Base-by-base conservation (phyloP, 371 early-diverging fungal genomes). In the Rhizopus arrhizus region DNA sequence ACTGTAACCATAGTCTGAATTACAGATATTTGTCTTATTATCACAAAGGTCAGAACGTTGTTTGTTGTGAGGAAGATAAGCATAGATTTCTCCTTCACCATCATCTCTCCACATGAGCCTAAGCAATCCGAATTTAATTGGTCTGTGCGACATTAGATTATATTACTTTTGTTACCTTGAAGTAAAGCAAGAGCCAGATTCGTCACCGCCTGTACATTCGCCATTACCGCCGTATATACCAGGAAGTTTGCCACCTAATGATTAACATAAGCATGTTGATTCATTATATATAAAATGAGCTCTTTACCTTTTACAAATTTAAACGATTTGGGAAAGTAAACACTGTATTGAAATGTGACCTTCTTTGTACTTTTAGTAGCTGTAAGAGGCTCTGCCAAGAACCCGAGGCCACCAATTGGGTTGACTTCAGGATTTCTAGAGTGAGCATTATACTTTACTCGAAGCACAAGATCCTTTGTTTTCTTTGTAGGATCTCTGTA, bases 41-140 rank as follows among this genome's bases (percentile, higher is more conserved):
- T 69, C 61, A 56, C 86, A 80, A 38, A 84, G 59, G 35, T 63
- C 63, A 6, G 65, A 51, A 22, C 65, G 64, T 58, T 89, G 87
- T 13, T 69, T 59, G 15, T 59, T 60, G 35, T 77, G 70, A 35
- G 82, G 73, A 1, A 85, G 67, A 53, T 86, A 87, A 16, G 83
- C 77, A 53, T 88, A 88, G 22, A 82, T 56, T 72, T 88, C 88
- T 15, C 84, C 88, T 16, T 49, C 62, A 12, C 88, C 88, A 7
- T 73, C 45, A 1, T 54, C 56, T 12, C 85, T 78, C 77, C 81
- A 84, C 85, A 86, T 86, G 66, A 82, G 74, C 28, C 89, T 74
- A 33, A 15, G 12, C 43, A 49, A 6, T 28, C 36, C 31, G 3
- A 11, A 48, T n/a, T 31, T 43, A 36, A 36, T 28, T 46, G 0